phyloP scores from a whole-genome alignment of 106 monocot genomes.

The Chionographis japonica region DNA sequence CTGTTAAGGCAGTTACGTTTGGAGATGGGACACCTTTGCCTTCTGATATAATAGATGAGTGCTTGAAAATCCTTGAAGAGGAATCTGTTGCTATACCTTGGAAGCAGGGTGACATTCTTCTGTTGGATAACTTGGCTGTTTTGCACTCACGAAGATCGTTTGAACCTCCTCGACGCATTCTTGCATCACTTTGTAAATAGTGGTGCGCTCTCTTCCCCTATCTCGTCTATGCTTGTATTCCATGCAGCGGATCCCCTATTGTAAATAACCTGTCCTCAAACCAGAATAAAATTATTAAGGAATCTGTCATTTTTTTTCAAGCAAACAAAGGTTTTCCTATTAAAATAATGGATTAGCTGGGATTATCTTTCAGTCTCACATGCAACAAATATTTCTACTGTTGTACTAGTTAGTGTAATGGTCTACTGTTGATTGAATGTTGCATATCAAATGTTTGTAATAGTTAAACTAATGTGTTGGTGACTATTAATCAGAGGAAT shows the following conservation, averaged over 20 bases:
- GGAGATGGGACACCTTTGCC: conserved; percentile 76
- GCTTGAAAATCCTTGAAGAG: conserved; percentile 60
- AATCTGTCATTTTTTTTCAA: background rate
- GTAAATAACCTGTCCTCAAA: background rate
- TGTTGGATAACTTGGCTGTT: conserved; percentile 82
- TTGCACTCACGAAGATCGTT: conserved; percentile 70
- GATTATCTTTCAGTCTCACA: too few relatives aligned
- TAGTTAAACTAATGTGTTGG: too few relatives aligned
- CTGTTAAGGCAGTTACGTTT: conserved; percentile 60
- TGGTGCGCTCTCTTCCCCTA: conserved; percentile 1
- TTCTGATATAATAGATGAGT: conserved; percentile 58
- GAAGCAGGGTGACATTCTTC: conserved; percentile 73
- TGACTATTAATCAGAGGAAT: too few relatives aligned
- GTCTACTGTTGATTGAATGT: too few relatives aligned
- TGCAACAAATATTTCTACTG: too few relatives aligned
- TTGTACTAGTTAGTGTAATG: too few relatives aligned
- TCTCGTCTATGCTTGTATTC: background rate
- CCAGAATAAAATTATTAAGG: background rate
- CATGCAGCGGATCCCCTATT: too few relatives aligned
- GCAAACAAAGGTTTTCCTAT: too few relatives aligned
- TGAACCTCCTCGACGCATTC: conserved; percentile 75
- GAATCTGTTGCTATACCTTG: conserved; percentile 80
- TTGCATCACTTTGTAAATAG: conserved; percentile 76
- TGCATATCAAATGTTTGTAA: too few relatives aligned
- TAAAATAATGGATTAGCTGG: too few relatives aligned